These are phyloP conservation scores for Saccharomyces mikatae DNA, from an alignment of 805 yeast species.

Conservation along the genomic window DNA sequence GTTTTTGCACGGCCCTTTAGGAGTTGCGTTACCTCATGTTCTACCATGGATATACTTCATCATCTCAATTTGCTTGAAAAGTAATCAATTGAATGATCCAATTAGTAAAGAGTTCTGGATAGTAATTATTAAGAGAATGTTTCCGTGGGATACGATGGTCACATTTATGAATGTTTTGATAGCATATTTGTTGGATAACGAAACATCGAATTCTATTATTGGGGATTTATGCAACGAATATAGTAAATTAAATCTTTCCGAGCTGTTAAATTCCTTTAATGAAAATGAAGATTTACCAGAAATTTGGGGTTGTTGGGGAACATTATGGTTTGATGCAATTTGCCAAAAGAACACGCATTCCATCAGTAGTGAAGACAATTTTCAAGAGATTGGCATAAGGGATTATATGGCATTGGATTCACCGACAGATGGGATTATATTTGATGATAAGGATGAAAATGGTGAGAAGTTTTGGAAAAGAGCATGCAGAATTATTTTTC, in stretches of 20 bases:
- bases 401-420: constrained; percentile 50
- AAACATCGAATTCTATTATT: constrained; percentile 10
- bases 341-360: constrained; percentile 41
- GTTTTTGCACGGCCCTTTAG: constrained; percentile 59
- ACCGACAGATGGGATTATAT: constrained; percentile 55
- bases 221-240: constrained; percentile 21
- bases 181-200: constrained; percentile 23
- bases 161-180: constrained; percentile 56
- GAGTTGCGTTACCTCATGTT: constrained; percentile 63
- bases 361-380: constrained; percentile 22
- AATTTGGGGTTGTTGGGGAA: constrained; percentile 82
- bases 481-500: constrained; percentile 23
- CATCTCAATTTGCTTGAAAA: constrained; percentile 52
- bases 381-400: constrained; percentile 48
- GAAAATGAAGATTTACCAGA: constrained; percentile 60
- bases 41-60: constrained; percentile 73
- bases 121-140: constrained; percentile 37
- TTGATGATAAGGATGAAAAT: constrained; percentile 32
- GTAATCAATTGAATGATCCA: constrained; percentile 25
- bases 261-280: constrained; percentile 43
- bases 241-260: constrained; percentile 26
- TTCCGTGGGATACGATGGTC: constrained; percentile 65
- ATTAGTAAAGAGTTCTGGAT: constrained; percentile 24
- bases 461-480: constrained; percentile 31
- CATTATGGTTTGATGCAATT: constrained; percentile 66